Percentiles rank a stretch among this genome's conserved stretches.
These are phyloP conservation scores for Boletus rubroflammeus DNA, from an alignment of 768 basidiomycete genomes.

Conservation along the genomic window DNA sequence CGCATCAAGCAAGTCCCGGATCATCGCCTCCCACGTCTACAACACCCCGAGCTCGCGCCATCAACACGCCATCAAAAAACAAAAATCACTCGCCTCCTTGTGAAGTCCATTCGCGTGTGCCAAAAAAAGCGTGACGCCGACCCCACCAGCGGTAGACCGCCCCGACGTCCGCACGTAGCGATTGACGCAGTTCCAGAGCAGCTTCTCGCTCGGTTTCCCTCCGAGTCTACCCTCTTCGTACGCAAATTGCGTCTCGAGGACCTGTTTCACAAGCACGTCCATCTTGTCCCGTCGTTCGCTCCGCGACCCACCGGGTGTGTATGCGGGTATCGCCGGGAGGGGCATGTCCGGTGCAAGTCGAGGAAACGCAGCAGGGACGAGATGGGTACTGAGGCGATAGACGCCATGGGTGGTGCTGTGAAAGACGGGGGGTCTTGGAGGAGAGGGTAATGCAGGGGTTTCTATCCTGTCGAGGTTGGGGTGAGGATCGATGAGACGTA, in stretches of 20 bases:
- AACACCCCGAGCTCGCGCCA: no score
- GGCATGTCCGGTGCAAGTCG: conserved; percentile 23
- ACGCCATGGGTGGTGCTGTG: conserved; percentile 13
- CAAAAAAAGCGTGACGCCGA: conserved; percentile 60
- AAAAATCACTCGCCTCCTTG: conserved; percentile 65
- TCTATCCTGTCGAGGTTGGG: conserved; percentile 4
- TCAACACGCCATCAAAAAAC: background rate
- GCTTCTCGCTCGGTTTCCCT: conserved; percentile 19
- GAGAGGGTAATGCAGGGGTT: conserved; percentile 20
- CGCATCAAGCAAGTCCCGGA: conserved; percentile 49
- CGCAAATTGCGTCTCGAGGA: conserved; percentile 11
- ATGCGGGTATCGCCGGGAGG: conserved; percentile 18
- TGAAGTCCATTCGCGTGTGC: conserved; percentile 86
- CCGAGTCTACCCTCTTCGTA: conserved; percentile 18
- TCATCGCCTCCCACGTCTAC: conserved; percentile 82
- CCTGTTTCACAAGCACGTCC: conserved; percentile 16
- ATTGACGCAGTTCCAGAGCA: conserved; percentile 71
- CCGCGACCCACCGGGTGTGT: background rate
- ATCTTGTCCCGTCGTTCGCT: conserved; percentile 11
- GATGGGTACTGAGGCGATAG: conserved; percentile 28
- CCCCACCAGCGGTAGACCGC: background rate
- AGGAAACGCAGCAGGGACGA: conserved; percentile 30
- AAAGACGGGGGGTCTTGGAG: conserved; percentile 18
- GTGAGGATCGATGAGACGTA: conserved; percentile 11
- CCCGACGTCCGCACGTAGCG: conserved; percentile 46